Evolutionary conservation across 495 filamentous ascomycete species (phyloP), one percentile per base, ranked within the genome.

Genomic region (Penicillium cinerascens): DNA sequence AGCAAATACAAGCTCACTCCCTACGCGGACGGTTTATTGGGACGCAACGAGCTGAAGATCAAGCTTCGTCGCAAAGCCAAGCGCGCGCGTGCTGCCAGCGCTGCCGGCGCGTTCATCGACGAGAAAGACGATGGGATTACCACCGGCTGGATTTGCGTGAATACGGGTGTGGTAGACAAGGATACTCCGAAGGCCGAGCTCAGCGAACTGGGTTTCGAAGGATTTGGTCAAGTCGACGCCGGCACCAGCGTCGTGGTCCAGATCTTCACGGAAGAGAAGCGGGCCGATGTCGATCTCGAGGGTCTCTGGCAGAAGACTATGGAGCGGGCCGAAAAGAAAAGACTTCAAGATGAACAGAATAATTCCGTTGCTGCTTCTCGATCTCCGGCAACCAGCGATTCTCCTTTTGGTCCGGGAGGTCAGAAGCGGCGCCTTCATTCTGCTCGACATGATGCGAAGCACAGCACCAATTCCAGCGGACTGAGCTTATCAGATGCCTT

Each of bases 131-230:
- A 96, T 59, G 92, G 90, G 1, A 88, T 95, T 35, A 82, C 82
- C 23, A 95, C 91, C 15, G 91, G 91, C 1, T 98, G 93, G 93
- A 87, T 98, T 8, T 98, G 95, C 70, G 88, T 97, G 38, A 92
- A 95, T 68, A 76, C 91, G 2, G 90, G 91, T 1, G 77, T 78
- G 15, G 79, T 95, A 11, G 80, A 86, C 49, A 73, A 81, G 47
- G 62, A 66, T 4, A 61, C 64, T 42, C 69, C 55, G 56, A 66
- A 42, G 51, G 69, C 70, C 57, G 44, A 52, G 38, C 48, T 54
- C 22, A 66, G 58, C n/a, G 82, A 69, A 55, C 69, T 61, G 42
- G 59, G 51, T 15, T 85, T 79, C 65, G 85, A 79, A 47, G 91
- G 91, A 4, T 97, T 97, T 69, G 88, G 89, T n/a, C 73, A 78